A percentile compares a stretch with the other conserved stretches of the same genome.
These are phyloP conservation scores for Cadophora malorum DNA, from an alignment of 2,329 filamentous ascomycete genomes.

Conservation along the genomic window DNA sequence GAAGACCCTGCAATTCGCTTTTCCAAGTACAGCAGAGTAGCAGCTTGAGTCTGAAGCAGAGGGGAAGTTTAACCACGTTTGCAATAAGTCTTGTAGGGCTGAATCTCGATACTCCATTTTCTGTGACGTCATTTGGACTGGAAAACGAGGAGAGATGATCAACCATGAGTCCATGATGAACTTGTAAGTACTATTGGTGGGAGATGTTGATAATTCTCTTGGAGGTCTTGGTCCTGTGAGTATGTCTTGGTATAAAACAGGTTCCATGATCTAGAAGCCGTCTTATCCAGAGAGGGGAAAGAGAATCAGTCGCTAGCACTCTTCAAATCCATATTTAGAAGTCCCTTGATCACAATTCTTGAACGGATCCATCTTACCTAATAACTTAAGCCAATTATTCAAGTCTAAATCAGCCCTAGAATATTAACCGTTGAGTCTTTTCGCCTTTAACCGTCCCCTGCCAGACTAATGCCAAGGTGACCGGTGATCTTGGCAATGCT, in stretches of 20 bases:
- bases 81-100: background rate
- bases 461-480: constrained; percentile 1
- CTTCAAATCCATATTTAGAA: background rate
- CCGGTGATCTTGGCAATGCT: constrained; percentile 36
- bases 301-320: background rate
- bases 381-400: background rate
- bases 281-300: background rate
- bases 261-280: constrained; percentile 6
- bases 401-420: background rate
- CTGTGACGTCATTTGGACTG: background rate
- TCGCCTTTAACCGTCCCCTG: constrained; percentile 9
- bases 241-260: constrained; percentile 2
- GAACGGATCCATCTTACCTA: background rate
- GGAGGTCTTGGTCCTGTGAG: constrained; percentile 4
- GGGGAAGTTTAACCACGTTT: no score
- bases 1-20: background rate
- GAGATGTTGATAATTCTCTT: background rate
- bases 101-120: background rate
- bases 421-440: background rate
- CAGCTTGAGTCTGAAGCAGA: no score
- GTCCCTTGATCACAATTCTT: background rate
- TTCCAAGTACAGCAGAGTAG: no score
- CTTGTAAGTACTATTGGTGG: background rate
- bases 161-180: background rate
- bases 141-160: background rate